Percentiles rank a stretch among this genome's conserved stretches.
phyloP scores from a whole-genome alignment of 148 eudicot species.

The Vaccinium myrtillus region DNA sequence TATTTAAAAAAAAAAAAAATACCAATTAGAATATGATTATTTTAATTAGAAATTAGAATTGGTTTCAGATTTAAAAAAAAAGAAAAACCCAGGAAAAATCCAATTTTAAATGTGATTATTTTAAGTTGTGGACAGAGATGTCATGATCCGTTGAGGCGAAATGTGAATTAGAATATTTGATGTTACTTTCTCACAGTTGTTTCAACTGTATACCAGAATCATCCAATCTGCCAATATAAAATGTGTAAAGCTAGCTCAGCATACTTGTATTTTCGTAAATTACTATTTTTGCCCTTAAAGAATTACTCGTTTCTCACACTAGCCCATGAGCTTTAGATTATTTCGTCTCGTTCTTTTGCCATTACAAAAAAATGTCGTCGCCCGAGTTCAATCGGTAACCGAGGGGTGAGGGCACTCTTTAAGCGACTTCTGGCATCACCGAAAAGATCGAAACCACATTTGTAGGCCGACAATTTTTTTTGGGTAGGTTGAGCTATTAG shows the following conservation, averaged over 20 bases:
- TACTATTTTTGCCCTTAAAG: background rate
- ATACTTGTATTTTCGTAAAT: background rate
- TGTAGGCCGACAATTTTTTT: too few species aligned
- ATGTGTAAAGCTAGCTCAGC: background rate
- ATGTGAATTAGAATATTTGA: background rate
- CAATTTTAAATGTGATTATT: background rate
- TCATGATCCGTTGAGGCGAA: conserved; percentile 2
- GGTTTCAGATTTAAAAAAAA: background rate
- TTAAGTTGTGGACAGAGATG: background rate
- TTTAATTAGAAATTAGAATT: background rate
- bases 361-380: background rate
- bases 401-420: background rate
- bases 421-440: background rate
- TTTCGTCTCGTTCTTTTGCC: background rate
- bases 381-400: background rate
- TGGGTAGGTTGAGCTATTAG: too few species aligned
- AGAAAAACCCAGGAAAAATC: background rate
- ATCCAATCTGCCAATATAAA: conserved; percentile 8
- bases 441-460: too few species aligned
- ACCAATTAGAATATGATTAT: too few species aligned
- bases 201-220: conserved; percentile 17
- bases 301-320: background rate
- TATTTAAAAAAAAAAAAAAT: background rate
- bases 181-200: conserved; percentile 14
- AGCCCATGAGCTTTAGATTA: background rate